phyloP scores from a whole-genome alignment of 2,329 filamentous ascomycete species.

The Fusarium sp. region DNA sequence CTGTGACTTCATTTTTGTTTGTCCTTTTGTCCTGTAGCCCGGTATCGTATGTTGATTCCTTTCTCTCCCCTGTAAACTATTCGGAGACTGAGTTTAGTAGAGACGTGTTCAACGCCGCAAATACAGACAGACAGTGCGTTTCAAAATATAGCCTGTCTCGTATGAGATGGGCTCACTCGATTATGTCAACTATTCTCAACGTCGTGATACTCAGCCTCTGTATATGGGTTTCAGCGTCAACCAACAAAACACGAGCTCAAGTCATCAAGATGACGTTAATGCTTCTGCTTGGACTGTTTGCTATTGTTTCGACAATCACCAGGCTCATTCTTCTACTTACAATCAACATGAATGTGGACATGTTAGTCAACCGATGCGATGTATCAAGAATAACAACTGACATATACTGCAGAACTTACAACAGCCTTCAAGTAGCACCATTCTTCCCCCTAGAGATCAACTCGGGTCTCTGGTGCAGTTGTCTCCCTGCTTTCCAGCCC shows the following conservation, averaged over 20 bases:
- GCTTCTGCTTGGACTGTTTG: conserved; percentile 51
- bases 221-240: conserved; percentile 49
- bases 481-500: conserved; percentile 53
- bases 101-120: conserved; percentile 32
- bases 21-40: conserved; percentile 34
- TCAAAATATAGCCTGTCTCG: conserved; percentile 23
- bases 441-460: conserved; percentile 55
- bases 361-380: conserved; percentile 41
- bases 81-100: not conserved
- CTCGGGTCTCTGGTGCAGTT: conserved; percentile 54
- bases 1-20: conserved; percentile 33
- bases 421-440: conserved; percentile 47
- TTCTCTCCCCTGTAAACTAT: not conserved
- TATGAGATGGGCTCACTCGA: conserved; percentile 49
- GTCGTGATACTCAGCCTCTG: conserved; percentile 48
- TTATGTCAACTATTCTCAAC: conserved; percentile 48
- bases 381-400: not conserved
- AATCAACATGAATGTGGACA: conserved; percentile 43
- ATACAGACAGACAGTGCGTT: conserved; percentile 26
- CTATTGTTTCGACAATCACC: conserved; percentile 49
- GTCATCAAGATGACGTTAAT: conserved; percentile 49
- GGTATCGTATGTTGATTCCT: conserved; percentile 15
- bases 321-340: conserved; percentile 50
- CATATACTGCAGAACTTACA: conserved; percentile 45
- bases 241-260: conserved; percentile 48